Evolutionary conservation across 495 filamentous ascomycete genomes (phyloP).

Genomic region (Clavariopsis aquatica): DNA sequence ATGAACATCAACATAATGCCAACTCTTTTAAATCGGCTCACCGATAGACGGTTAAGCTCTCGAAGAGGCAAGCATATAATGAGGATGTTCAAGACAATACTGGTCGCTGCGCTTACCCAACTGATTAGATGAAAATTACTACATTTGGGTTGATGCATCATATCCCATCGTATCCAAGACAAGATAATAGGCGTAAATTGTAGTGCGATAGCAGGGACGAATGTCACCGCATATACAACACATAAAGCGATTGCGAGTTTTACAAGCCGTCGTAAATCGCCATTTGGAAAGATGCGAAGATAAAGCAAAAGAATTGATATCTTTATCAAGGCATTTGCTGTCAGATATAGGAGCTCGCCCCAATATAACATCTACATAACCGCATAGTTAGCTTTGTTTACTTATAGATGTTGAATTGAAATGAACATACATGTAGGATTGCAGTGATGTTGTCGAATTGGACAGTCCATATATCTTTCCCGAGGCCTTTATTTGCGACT

Average conservation of each 20-base stretch:
- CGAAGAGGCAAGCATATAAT: constrained; percentile 48
- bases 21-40: constrained; percentile 52
- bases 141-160: constrained; percentile 33
- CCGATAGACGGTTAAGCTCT: constrained; percentile 48
- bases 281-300: too few species aligned
- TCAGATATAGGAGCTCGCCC: constrained; percentile 29
- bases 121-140: constrained; percentile 32
- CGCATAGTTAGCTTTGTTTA: neutral
- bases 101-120: constrained; percentile 30
- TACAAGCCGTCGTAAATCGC: too few species aligned
- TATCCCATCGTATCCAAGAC: constrained; percentile 39
- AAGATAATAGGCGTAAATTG: constrained; percentile 50
- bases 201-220: constrained; percentile 45
- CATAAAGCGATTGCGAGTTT: too few species aligned
- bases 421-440: constrained; percentile 23
- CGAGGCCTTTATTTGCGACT: constrained; percentile 30
- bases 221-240: too few species aligned
- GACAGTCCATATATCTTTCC: constrained; percentile 34
- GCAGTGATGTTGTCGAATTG: constrained; percentile 32
- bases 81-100: constrained; percentile 40
- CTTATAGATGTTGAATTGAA: neutral
- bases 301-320: too few species aligned
- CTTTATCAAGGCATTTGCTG: too few species aligned
- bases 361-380: constrained; percentile 32
- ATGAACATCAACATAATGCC: constrained; percentile 56